Evolutionary conservation across 352 stramenopile species (phyloP), one percentile per base, ranked within the genome.

Genomic region (Globisporangium middletonii): DNA sequence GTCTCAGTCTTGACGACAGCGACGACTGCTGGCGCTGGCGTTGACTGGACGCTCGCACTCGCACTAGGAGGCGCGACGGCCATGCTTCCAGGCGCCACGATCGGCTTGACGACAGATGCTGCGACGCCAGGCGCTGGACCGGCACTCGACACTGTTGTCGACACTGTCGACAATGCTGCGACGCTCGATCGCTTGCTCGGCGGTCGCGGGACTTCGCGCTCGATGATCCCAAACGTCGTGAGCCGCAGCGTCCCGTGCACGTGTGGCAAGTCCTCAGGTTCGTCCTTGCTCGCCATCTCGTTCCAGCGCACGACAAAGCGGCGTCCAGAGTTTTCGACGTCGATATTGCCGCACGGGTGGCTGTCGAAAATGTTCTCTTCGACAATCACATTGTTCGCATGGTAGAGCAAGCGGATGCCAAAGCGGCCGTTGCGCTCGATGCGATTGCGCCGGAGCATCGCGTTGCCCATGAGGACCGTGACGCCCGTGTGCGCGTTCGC

Each of bases 231-330:
- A 26, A 67, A 81, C 8, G 79, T 86, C 45, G 63, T 62, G 23
- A 90, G 52, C 16, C 64, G 68, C 33, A 87, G 5, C 15, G 61
- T 62, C 13, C 79, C 73, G 45, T 92, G 81, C 1, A 61, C 58
- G 58, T 92, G 81, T 4, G 81, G 75, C 55, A 86, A 46, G 54
- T 80, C 71, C 5, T 77, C 61, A 0, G 70, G 63, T 43, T 88
- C 77, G 13, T 78, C 67, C 49, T 86, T 88, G 33, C 4, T 38
- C 41, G 68, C 67, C 74, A 91, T 89, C 16, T 87, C 75, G 62
- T 89, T 91, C 67, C 77, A 82, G 4, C 83, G 83, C 27, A 93
- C 72, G 30, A 91, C 78, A 53, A 91, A 91, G 28, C 83, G 78
- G 28, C 83, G 77, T 1, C 79, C 79, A 0, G 80, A 90, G 46